Percentiles rank a stretch among this genome's conserved stretches.
Conservation (phyloP, 208 protist species). For the Leishmania aethiopica region DNA sequence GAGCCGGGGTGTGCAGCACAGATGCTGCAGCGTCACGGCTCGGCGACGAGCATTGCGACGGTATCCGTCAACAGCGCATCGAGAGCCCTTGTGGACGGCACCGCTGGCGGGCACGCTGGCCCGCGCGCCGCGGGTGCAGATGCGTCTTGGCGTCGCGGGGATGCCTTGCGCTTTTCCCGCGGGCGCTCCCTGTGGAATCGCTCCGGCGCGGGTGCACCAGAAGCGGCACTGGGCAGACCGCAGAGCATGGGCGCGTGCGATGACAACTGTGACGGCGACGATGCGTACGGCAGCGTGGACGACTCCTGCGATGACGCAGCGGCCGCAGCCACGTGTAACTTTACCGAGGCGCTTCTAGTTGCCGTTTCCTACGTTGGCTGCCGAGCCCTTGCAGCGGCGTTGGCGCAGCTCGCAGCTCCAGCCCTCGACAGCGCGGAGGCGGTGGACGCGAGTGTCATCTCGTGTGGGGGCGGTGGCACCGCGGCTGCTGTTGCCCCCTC, state of each 20-base stretch:
- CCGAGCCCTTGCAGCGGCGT: slow-evolving; percentile 12
- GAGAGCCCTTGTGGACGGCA: background rate
- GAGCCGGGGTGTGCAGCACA: slow-evolving; percentile 9
- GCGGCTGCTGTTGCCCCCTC: background rate
- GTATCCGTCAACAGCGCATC: background rate
- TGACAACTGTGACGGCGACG: background rate
- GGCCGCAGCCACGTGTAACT: slow-evolving; percentile 11
- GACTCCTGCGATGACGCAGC: background rate
- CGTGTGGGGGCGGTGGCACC: background rate
- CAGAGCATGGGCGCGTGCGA: background rate
- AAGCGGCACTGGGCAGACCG: background rate
- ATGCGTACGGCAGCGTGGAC: background rate
- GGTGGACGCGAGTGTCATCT: background rate
- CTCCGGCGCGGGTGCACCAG: background rate
- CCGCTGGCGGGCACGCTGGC: background rate
- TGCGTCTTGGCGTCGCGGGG: background rate
- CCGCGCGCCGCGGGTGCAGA: background rate
- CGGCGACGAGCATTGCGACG: background rate
- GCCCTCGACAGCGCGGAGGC: background rate
- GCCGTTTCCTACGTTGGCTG: slow-evolving; percentile 23
- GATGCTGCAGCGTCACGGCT: slow-evolving; percentile 15
- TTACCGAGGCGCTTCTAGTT: slow-evolving; percentile 28
- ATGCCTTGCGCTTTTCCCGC: background rate
- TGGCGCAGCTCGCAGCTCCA: slow-evolving; percentile 3
- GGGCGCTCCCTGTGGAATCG: slow-evolving; percentile 21